These are phyloP conservation scores for Pisolithus orientalis DNA, from an alignment of 768 basidiomycete genomes.

Conservation along the genomic window DNA sequence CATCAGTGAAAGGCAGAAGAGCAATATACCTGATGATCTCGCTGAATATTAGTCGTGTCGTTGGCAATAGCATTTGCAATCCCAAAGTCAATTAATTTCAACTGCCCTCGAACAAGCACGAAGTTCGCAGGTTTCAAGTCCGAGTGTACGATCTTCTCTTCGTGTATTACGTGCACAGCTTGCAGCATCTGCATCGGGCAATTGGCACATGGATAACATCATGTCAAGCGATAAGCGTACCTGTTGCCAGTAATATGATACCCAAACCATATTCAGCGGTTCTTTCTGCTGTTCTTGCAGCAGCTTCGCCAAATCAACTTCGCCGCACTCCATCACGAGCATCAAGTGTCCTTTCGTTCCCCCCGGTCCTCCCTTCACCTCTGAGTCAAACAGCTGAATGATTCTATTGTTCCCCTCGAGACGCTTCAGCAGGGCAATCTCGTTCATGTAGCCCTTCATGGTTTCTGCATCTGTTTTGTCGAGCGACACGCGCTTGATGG, in stretches of 20 bases:
- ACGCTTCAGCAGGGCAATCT: constrained; percentile 89
- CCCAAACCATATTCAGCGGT: constrained; percentile 86
- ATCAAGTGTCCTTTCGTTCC: constrained; percentile 71
- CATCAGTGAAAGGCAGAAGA: neutral
- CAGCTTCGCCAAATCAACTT: constrained; percentile 83
- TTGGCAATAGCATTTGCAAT: constrained; percentile 98
- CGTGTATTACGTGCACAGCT: constrained; percentile 97
- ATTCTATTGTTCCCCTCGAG: constrained; percentile 91
- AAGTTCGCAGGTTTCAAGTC: constrained; percentile 99
- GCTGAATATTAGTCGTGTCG: constrained; percentile 96
- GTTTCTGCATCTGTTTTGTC: constrained; percentile 88
- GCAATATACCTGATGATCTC: constrained; percentile 78
- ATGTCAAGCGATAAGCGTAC: constrained; percentile 33
- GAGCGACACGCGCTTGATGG: constrained; percentile 87
- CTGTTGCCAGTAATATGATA: constrained; percentile 97
- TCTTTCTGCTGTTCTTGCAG: constrained; percentile 81
- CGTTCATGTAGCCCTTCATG: constrained; percentile 91
- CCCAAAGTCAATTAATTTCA: constrained; percentile 99
- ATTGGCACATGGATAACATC: neutral
- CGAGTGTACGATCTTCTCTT: constrained; percentile 97
- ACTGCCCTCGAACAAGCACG: constrained; percentile 87
- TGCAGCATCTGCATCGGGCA: constrained; percentile 73
- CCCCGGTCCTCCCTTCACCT: constrained; percentile 60
- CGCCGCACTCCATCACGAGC: constrained; percentile 96
- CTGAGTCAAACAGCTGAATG: constrained; percentile 86